A percentile compares a stretch with the other conserved stretches of the same genome.
Evolutionary conservation across 2,329 filamentous ascomycete species (phyloP).

Genomic region (Botryotinia globosa): DNA sequence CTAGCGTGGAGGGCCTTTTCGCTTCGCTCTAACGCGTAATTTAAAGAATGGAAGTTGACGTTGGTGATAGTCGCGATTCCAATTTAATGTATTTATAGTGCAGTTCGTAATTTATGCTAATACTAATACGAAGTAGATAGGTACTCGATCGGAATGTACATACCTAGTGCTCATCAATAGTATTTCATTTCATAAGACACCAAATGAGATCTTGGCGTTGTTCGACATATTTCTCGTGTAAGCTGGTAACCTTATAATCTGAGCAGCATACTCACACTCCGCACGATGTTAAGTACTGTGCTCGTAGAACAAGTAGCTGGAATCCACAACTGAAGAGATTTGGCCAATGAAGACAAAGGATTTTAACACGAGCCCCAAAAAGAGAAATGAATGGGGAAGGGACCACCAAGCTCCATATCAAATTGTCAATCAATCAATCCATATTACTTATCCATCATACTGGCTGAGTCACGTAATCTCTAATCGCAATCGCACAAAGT

Average conservation of each 20-base stretch:
- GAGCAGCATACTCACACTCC: not conserved
- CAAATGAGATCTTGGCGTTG: not conserved
- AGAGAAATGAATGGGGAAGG: not conserved
- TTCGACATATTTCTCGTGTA: not conserved
- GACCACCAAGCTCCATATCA: not conserved
- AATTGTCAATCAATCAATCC: not conserved
- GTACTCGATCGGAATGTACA: not conserved
- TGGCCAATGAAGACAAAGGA: constrained; percentile 1
- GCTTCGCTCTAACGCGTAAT: not conserved
- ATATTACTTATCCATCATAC: not conserved
- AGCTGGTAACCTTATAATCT: not conserved
- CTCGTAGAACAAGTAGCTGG: not conserved
- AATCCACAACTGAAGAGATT: not conserved
- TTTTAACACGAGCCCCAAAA: not conserved
- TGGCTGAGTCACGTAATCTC: not conserved
- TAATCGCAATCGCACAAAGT: not conserved
- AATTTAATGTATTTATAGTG: not conserved
- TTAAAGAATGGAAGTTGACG: not conserved
- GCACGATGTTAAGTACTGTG: not conserved
- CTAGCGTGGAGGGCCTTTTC: not conserved
- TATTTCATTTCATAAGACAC: not conserved
- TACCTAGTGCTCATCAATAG: not conserved
- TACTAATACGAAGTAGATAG: not conserved
- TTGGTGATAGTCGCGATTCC: too few relatives aligned
- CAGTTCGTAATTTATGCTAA: not conserved